These are phyloP conservation scores for Cyclocybe cylindracea DNA, from an alignment of 768 basidiomycete species.

Conservation along the genomic window DNA sequence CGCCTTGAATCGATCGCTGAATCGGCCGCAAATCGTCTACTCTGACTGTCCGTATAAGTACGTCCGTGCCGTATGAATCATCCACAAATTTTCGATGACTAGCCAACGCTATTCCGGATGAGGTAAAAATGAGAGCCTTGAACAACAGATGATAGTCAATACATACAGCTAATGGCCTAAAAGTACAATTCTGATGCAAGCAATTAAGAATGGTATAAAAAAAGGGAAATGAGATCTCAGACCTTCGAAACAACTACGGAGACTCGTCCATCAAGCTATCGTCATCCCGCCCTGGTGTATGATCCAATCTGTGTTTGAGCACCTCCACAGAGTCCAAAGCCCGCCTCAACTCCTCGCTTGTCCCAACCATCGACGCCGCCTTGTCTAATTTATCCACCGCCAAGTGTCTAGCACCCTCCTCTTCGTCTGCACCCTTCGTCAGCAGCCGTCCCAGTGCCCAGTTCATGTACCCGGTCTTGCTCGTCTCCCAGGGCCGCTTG, in stretches of 20 bases:
- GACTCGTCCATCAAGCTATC: slow-evolving; percentile 10
- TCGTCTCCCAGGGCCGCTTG: slow-evolving; percentile 78
- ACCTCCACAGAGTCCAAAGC: slow-evolving; percentile 23
- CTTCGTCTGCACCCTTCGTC: slow-evolving; percentile 6
- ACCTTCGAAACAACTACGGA: not conserved
- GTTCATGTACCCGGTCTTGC: slow-evolving; percentile 70
- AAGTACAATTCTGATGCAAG: no score
- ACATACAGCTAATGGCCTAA: no score
- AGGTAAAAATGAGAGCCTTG: no score
- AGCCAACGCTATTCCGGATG: no score
- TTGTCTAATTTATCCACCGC: slow-evolving; percentile 3
- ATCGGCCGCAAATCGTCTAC: no score
- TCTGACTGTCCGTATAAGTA: no score
- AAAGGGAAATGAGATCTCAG: no score
- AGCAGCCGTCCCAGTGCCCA: slow-evolving; percentile 72
- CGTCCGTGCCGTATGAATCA: no score
- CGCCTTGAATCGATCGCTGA: no score
- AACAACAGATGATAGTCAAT: no score
- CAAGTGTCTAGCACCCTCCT: slow-evolving; percentile 21
- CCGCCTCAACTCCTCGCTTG: slow-evolving; percentile 25
- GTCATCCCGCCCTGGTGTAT: not conserved
- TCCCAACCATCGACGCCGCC: slow-evolving; percentile 21
- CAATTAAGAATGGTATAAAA: no score
- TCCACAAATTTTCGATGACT: no score
- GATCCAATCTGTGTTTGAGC: slow-evolving; percentile 3